Evolutionary conservation across 2,329 filamentous ascomycete species (phyloP), one percentile per base, ranked within the genome.

Genomic region (Colletotrichum navitas): DNA sequence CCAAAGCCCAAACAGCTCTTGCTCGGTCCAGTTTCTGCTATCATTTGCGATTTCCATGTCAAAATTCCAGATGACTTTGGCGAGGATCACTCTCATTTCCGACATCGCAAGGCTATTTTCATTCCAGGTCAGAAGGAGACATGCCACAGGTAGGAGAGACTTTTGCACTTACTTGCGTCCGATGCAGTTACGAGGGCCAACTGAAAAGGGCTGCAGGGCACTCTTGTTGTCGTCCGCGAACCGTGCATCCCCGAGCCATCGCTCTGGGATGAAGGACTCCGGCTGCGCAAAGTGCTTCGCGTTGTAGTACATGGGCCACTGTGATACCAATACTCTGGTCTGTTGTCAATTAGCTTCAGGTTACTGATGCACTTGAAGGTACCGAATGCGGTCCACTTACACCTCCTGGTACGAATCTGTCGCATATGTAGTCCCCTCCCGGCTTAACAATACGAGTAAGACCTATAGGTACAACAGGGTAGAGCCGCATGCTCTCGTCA

Each of bases 101-200:
- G 80, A 80, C 60, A 84, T 84, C 0, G 86, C 85, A 24, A 86
- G 79, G 67, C 81, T 74, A 18, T 8, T 34, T 24, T 2, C 2
- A n/a, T 3, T 29, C 8, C 24, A 26, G 11, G 6, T 47, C 4
- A 41, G 41, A 10, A 1, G 5, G 18, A 2, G 21, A 12, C 7
- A 43, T 0, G 16, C 16, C 7, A 18, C 6, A 34, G 24, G 14
- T 14, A 5, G 11, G 2, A 12, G 11, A 11, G 24, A 5, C 2
- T 11, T 24, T 0, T 55, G 18, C 0, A 68, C 79, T 76, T 77
- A 85, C 84, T 87, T 86, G 64, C 80, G 79, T 0, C 86, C 86
- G 29, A 88, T 80, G 68, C 86, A 88, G 54, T 86, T 85, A 0
- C 86, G 78, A 8, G 86, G 83, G 0, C 86, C 85, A 2, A 84